phyloP scores from a whole-genome alignment of 75 land plant genomes.

The Isoetes taiwanensis region DNA sequence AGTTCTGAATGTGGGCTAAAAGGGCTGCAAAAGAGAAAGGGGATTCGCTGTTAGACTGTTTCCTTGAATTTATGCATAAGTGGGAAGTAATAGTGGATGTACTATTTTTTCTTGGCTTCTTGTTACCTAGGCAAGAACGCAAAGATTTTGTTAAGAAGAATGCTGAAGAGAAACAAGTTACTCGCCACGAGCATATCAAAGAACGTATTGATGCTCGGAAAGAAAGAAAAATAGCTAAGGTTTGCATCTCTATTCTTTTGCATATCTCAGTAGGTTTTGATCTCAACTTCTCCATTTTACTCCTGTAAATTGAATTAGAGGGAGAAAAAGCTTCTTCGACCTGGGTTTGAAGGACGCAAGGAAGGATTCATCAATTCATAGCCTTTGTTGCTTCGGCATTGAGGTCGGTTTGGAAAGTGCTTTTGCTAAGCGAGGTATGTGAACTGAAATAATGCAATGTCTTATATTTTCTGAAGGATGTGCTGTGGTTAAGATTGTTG shows the following conservation, averaged over 20 bases:
- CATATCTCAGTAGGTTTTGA: background rate
- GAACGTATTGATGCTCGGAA: conserved; percentile 48
- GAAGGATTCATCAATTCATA: conserved; percentile 56
- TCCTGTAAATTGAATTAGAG: conserved; percentile 18
- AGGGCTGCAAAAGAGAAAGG: too few species aligned
- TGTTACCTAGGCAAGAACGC: conserved; percentile 19
- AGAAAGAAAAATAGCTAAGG: conserved; percentile 50
- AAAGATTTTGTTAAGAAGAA: conserved; percentile 15
- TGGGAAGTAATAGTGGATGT: background rate
- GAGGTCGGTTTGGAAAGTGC: too few species aligned
- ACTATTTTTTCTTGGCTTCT: background rate
- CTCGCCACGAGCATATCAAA: conserved; percentile 24
- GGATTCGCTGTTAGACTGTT: background rate
- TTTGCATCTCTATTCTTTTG: background rate
- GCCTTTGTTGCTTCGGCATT: too few species aligned
- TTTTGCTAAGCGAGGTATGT: too few species aligned
- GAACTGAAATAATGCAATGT: too few species aligned
- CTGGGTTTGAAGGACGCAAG: conserved; percentile 72
- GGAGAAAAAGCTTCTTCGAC: conserved; percentile 70
- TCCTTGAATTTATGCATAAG: background rate
- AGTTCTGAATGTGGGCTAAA: too few species aligned
- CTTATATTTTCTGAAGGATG: too few species aligned
- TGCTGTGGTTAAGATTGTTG: too few species aligned
- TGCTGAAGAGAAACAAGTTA: conserved; percentile 14
- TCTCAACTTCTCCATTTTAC: background rate